Evolutionary conservation across 2,329 filamentous ascomycete genomes (phyloP).

Genomic region (Alternaria brassicicola): DNA sequence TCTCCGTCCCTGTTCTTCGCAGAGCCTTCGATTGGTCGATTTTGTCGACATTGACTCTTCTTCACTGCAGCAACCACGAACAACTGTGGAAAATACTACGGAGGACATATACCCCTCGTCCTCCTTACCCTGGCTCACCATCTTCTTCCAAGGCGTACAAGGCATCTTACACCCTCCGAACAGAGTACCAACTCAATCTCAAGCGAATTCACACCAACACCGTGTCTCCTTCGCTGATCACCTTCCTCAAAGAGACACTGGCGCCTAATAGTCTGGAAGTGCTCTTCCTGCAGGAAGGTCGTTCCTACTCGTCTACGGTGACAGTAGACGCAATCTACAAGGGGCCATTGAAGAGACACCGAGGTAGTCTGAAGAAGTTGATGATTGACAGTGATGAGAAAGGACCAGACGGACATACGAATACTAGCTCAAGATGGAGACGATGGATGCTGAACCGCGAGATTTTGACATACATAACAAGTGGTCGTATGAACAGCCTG

Average conservation of each 20-base stretch:
- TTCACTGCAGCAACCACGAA: conserved; percentile 75
- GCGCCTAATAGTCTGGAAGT: conserved; percentile 81
- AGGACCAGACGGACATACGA: conserved; percentile 51
- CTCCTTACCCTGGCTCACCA: conserved; percentile 42
- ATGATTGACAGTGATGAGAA: conserved; percentile 74
- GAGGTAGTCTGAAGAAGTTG: conserved; percentile 71
- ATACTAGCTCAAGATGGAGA: conserved; percentile 59
- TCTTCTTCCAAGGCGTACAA: conserved; percentile 46
- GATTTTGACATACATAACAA: conserved; percentile 74
- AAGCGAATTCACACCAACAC: conserved; percentile 78
- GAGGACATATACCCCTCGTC: conserved; percentile 55
- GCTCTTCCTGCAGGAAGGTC: conserved; percentile 74
- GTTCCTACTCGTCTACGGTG: conserved; percentile 62
- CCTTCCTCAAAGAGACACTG: conserved; percentile 77
- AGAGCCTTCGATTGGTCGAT: conserved; percentile 76
- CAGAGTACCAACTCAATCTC: conserved; percentile 61
- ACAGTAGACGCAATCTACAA: conserved; percentile 74
- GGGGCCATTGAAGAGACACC: conserved; percentile 72
- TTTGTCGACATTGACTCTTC: conserved; percentile 73
- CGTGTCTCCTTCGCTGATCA: conserved; percentile 70
- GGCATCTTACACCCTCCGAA: conserved; percentile 48
- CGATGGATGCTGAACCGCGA: conserved; percentile 75
- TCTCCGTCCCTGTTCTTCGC: conserved; percentile 74
- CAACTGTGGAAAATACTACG: conserved; percentile 75
- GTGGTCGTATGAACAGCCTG: conserved; percentile 74